These are phyloP conservation scores for Trypanosoma theileri DNA, from an alignment of 208 protist genomes.

Conservation along the genomic window DNA sequence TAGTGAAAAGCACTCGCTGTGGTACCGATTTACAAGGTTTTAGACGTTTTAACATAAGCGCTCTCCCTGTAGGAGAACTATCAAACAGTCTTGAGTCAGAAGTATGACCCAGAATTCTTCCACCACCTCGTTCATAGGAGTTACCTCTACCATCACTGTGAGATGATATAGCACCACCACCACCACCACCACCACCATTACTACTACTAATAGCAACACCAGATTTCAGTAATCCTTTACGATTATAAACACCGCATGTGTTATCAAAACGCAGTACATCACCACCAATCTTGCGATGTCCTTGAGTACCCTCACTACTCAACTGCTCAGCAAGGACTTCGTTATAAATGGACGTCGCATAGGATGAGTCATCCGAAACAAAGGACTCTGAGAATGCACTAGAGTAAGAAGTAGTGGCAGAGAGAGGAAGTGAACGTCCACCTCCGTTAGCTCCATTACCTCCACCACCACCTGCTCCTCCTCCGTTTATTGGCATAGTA, in stretches of 20 bases:
- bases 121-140: background rate
- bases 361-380: constrained; percentile 80
- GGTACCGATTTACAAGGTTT: constrained; percentile 10
- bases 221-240: background rate
- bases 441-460: background rate
- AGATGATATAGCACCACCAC: constrained; percentile 7
- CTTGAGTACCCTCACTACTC: constrained; percentile 27
- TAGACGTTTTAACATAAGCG: constrained; percentile 18
- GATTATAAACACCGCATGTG: constrained; percentile 1
- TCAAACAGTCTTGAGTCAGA: background rate
- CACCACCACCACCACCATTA: constrained; percentile 2
- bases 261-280: constrained; percentile 31
- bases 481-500: background rate
- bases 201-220: constrained; percentile 2
- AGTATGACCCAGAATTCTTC: background rate
- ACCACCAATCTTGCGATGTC: constrained; percentile 33
- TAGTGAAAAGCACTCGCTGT: constrained; percentile 58
- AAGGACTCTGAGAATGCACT: constrained; percentile 70
- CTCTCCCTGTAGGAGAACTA: constrained; percentile 7
- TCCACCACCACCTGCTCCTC: background rate
- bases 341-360: constrained; percentile 83
- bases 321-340: constrained; percentile 81
- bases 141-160: constrained; percentile 4
- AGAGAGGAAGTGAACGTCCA: constrained; percentile 12
- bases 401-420: constrained; percentile 39